Percentiles rank a stretch among this genome's conserved stretches.
phyloP scores from a whole-genome alignment of 495 filamentous ascomycete species.

The Penicillium bialowiezense region DNA sequence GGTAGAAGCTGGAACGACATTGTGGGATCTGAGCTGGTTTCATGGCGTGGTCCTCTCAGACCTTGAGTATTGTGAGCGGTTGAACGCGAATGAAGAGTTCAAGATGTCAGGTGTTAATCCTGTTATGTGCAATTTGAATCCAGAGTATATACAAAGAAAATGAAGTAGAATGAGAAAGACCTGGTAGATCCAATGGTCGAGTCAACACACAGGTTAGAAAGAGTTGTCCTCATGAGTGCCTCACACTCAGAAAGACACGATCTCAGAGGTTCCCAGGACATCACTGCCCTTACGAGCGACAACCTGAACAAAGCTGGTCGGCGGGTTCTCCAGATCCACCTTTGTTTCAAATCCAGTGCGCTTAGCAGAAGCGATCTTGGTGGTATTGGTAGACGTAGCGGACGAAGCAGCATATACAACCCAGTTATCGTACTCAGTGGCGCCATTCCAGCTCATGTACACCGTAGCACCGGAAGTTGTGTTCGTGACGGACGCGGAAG shows the following conservation, averaged over 20 bases:
- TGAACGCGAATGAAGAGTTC: too few relatives aligned
- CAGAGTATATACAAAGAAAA: too few relatives aligned
- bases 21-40: too few relatives aligned
- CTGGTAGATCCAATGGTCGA: too few relatives aligned
- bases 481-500: constrained; percentile 23
- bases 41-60: too few relatives aligned
- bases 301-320: constrained; percentile 28
- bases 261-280: constrained; percentile 26
- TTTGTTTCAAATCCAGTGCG: constrained; percentile 36
- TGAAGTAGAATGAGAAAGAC: too few relatives aligned
- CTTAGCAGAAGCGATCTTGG: constrained; percentile 19
- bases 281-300: constrained; percentile 28
- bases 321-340: constrained; percentile 19
- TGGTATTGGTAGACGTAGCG: constrained; percentile 15
- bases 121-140: too few relatives aligned
- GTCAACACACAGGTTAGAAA: too few relatives aligned
- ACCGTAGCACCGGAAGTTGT: constrained; percentile 15
- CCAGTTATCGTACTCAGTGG: constrained; percentile 42
- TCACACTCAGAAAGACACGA: constrained; percentile 23
- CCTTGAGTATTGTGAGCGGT: too few relatives aligned
- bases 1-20: too few relatives aligned
- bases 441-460: constrained; percentile 44
- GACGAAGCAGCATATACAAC: constrained; percentile 26
- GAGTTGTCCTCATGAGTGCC: too few relatives aligned
- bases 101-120: too few relatives aligned